Evolutionary conservation across 2,329 filamentous ascomycete genomes (phyloP).

Genomic region (Fusarium musae): DNA sequence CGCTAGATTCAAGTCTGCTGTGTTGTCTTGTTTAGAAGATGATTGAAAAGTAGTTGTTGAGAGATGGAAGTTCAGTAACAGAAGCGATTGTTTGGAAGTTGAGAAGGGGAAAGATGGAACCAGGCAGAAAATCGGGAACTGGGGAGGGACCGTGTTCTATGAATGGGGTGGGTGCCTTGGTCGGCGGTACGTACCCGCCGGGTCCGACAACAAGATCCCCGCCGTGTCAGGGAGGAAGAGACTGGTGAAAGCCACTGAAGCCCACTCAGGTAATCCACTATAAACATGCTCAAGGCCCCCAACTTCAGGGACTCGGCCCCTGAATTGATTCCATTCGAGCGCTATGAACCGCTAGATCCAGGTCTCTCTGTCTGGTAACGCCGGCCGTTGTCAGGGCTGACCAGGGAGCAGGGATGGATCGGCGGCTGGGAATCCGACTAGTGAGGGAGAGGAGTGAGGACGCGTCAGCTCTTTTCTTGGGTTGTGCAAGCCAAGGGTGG

Average conservation of each 20-base stretch:
- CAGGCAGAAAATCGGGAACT: constrained; percentile 43
- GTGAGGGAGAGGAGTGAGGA: constrained; percentile 42
- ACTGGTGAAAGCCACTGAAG: constrained; percentile 30
- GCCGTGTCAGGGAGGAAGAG: constrained; percentile 19
- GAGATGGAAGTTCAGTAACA: constrained; percentile 28
- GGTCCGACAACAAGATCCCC: constrained; percentile 30
- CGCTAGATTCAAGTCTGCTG: not conserved
- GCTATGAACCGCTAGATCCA: constrained; percentile 15
- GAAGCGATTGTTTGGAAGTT: constrained; percentile 35
- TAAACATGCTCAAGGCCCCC: constrained; percentile 33
- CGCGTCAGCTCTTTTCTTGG: constrained; percentile 45
- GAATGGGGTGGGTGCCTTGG: constrained; percentile 49
- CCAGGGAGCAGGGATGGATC: constrained; percentile 35
- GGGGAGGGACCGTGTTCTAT: constrained; percentile 47
- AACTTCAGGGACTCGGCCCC: constrained; percentile 18
- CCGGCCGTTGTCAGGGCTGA: constrained; percentile 35
- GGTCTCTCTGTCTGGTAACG: constrained; percentile 25
- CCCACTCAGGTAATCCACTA: constrained; percentile 34
- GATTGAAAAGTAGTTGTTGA: constrained; percentile 17
- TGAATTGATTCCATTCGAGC: constrained; percentile 13
- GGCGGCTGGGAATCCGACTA: constrained; percentile 37
- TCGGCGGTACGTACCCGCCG: constrained; percentile 30
- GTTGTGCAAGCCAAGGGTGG: constrained; percentile 43
- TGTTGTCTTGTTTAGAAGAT: not conserved
- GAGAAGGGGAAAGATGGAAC: constrained; percentile 39